Percentiles rank a stretch among this genome's conserved stretches.
Evolutionary conservation across 2,329 filamentous ascomycete genomes (phyloP).

Genomic region (Colletotrichum limetticola): DNA sequence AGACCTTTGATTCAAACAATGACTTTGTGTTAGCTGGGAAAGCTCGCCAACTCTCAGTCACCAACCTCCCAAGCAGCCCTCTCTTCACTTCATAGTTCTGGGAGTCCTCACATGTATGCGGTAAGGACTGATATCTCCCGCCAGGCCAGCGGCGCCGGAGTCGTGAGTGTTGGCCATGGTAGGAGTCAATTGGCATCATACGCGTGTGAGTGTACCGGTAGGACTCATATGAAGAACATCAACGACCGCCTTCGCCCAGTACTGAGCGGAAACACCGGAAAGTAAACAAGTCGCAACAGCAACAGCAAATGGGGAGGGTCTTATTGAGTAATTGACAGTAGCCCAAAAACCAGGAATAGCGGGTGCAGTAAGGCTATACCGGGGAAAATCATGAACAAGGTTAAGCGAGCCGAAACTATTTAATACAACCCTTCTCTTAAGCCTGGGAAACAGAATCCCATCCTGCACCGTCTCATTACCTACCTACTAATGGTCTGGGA

Average conservation of each 20-base stretch:
- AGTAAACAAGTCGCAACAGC: background rate
- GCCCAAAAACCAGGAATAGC: background rate
- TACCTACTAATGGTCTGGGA: slow-evolving; percentile 20
- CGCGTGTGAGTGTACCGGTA: background rate
- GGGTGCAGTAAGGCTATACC: background rate
- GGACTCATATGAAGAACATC: background rate
- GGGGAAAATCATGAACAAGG: background rate
- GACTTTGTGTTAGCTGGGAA: slow-evolving; percentile 41
- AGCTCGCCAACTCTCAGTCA: background rate
- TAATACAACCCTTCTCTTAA: slow-evolving; percentile 7
- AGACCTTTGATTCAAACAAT: slow-evolving; percentile 59
- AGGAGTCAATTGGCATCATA: background rate
- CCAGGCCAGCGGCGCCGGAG: slow-evolving; percentile 1
- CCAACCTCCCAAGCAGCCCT: background rate
- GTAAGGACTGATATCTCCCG: slow-evolving; percentile 61
- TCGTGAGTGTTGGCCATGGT: slow-evolving; percentile 19
- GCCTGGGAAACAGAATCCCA: slow-evolving; percentile 1
- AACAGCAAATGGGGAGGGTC: background rate
- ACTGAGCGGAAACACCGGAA: background rate
- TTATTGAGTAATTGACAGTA: background rate
- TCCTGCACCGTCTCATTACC: slow-evolving; percentile 10
- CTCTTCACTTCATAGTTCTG: background rate
- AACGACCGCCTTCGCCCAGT: background rate
- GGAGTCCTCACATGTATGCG: slow-evolving; percentile 63
- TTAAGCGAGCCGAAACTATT: slow-evolving; percentile 8